Evolutionary conservation across 192 early-diverging fungal species (phyloP).

Genomic region (Podila verticillata): DNA sequence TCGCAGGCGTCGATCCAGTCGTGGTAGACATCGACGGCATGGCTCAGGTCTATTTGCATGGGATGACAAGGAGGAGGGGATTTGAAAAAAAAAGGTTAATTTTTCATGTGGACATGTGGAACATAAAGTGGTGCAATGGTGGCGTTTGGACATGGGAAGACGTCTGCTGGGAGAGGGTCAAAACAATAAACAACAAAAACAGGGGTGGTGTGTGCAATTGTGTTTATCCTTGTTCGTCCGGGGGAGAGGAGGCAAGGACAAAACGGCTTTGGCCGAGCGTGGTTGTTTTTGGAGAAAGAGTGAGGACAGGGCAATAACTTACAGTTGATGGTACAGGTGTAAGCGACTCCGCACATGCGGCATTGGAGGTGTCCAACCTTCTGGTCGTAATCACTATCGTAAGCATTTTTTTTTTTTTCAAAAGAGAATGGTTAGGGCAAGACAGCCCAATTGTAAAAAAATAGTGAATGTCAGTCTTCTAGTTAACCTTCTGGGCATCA

Average conservation of each 20-base stretch:
- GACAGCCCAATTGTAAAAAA: neutral
- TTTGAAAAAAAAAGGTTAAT: neutral
- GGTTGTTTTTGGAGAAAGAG: neutral
- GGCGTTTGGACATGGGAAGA: too few relatives aligned
- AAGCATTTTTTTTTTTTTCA: neutral
- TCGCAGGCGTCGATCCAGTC: constrained; percentile 93
- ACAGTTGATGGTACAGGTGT: constrained; percentile 77
- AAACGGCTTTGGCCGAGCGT: neutral
- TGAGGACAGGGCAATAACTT: constrained; percentile 5
- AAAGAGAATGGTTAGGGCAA: neutral
- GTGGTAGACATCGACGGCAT: constrained; percentile 89
- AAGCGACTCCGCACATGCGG: constrained; percentile 79
- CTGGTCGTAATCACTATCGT: constrained; percentile 66
- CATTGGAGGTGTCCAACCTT: constrained; percentile 83
- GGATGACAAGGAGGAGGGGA: neutral
- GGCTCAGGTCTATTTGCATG: constrained; percentile 64
- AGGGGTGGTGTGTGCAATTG: neutral
- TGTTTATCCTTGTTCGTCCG: neutral
- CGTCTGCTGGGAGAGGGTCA: too few relatives aligned
- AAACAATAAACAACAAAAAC: too few relatives aligned
- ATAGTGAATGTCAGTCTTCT: neutral
- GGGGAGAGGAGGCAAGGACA: too few relatives aligned
- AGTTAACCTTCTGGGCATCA: too few relatives aligned
- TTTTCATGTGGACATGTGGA: neutral
- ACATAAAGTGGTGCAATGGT: too few relatives aligned